Evolutionary conservation across 2,329 filamentous ascomycete genomes (phyloP), one percentile per base, ranked within the genome.

Genomic region (Pseudogymnoascus sp.): DNA sequence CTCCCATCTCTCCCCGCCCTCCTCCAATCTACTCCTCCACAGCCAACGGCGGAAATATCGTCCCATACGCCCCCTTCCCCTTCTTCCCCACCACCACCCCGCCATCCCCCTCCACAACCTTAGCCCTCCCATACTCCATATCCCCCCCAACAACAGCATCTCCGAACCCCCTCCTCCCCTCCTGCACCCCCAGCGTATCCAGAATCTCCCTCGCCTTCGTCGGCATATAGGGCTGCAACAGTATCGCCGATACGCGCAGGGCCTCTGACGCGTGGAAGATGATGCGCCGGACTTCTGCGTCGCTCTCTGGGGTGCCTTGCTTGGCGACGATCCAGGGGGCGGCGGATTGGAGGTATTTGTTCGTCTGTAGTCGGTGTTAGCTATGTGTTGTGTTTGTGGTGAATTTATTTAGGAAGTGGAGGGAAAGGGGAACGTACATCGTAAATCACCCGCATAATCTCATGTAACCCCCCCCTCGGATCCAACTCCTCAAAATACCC

Each of bases 171-270:
- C 93, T 82, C 62, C 83, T 83, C 8, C 83, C 80, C 7, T 79
- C 73, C 2, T 79, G 77, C 4, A 99, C 92, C 1, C 90, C 88
- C 7, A 99, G 79, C 71, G 88, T 83, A 73, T 96, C 89, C 0
- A 99, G 82, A 34, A 97, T 76, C 68, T 85, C 78, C 10, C 77
- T 76, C 57, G 91, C 84, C 75, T 96, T 96, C 43, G 79, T 80
- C 0, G 95, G 95, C 83, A 99, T 96, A 72, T 93, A 90, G 1
- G 95, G 92, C 75, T 96, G 93, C 51, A 99, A 79, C 57, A 98
- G 79, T 69, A 99, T 96, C 13, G 88, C 91, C 0, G 82, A 80
- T 23, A 97, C 85, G 39, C 95, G 88, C 57, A 97, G 74, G 4
- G 89, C 84, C 76, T 99, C 95, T 7, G 87, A 84, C 48, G 82